phyloP scores from a whole-genome alignment of 176 grass and related monocot genomes.

The Chloris gayana region DNA sequence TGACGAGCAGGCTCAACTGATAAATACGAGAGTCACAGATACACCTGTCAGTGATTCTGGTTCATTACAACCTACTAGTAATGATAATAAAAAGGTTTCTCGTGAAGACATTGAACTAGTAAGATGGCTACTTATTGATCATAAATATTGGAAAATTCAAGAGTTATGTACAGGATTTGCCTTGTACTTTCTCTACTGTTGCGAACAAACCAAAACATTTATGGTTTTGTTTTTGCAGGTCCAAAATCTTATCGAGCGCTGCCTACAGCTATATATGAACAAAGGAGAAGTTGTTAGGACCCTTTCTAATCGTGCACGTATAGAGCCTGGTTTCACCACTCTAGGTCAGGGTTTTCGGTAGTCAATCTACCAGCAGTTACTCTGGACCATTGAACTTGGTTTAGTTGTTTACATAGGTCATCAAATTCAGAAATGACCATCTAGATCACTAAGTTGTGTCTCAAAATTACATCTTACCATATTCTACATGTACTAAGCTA shows the following conservation, averaged over 20 bases:
- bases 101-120: conserved; percentile 86
- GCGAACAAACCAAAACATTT: neutral
- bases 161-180: neutral
- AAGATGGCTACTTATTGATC: conserved; percentile 29
- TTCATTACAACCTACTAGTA: conserved; percentile 46
- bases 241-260: conserved; percentile 86
- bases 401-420: neutral
- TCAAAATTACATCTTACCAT: neutral
- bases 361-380: neutral
- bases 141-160: neutral
- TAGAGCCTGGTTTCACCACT: conserved; percentile 90
- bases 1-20: conserved; percentile 50
- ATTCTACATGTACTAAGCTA: neutral
- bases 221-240: conserved; percentile 47
- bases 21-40: conserved; percentile 40
- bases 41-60: conserved; percentile 52
- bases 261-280: conserved; percentile 86
- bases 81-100: conserved; percentile 74
- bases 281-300: conserved; percentile 79
- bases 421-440: neutral
- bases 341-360: conserved; percentile 52
- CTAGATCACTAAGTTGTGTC: neutral
- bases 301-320: conserved; percentile 73
- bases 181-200: neutral
- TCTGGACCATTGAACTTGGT: neutral